Base-by-base conservation (phyloP, 306 rosid genomes). In the Astragalus glycyphyllos region DNA sequence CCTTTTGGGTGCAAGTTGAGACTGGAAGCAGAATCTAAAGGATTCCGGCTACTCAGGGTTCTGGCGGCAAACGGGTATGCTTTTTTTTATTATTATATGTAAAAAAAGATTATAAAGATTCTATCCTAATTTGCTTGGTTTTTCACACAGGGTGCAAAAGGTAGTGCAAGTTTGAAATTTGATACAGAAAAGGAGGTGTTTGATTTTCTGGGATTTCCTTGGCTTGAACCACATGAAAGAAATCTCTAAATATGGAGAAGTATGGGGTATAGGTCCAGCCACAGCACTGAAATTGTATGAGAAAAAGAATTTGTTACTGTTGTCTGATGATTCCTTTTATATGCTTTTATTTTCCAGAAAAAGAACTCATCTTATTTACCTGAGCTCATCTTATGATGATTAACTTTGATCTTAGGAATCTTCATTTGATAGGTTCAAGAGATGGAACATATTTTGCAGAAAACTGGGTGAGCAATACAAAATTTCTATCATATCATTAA, bases 241-340 rank as follows among this genome's bases (percentile, higher is more conserved):
- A 90, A 94, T 84, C 83, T 94, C 32, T 93, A 82, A 93, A 16
- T 40, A 2, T 42, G 7, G 0, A 45, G 94, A 94, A 86, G 90
- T 90, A 50, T 94, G 98, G 98, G 98, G 97, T 58, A 71, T 90
- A 72, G 97, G 96, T 69, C 97, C 98, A 54, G 91, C 98, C 68
- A 94, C 98, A 17, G 92, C 98, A 14, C 73, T 86, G 73, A 89
- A 88, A 77, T 80, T 94, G 75, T 94, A 86, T 31, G 98, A 90
- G 80, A 94, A 90, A 84, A 95, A 96, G 58, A 72, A 87, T 46
- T 90, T 89, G n/a, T n/a, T n/a, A n/a, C n/a, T n/a, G n/a, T n/a
- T 14, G 98, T 89, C 23, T 67, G 48, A 56, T 51, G 3, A 32
- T 57, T 29, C 29, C 74, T 13, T 35, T 72, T 17, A 53, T 46